phyloP scores from a whole-genome alignment of 2,329 filamentous ascomycete genomes.

The Chaetomiaceae sp. region DNA sequence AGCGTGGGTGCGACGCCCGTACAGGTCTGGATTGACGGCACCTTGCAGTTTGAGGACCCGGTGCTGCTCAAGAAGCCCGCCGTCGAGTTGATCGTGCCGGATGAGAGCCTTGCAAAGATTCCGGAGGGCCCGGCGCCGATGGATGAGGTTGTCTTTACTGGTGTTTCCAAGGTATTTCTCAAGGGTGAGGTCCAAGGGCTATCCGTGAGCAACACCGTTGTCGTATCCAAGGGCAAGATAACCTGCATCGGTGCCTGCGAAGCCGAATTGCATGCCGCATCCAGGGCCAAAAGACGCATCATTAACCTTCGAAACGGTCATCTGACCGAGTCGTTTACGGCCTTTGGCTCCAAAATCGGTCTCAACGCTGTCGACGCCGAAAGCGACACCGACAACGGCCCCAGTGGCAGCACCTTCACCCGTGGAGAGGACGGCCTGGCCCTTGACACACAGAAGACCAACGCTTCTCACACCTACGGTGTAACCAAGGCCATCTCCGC shows the following conservation, averaged over 20 bases:
- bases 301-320: conserved; percentile 55
- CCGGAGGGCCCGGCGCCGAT: conserved; percentile 37
- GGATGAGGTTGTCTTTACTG: conserved; percentile 49
- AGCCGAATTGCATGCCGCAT: conserved; percentile 37
- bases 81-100: conserved; percentile 35
- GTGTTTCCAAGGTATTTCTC: conserved; percentile 49
- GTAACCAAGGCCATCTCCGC: conserved; percentile 56
- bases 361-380: conserved; percentile 61
- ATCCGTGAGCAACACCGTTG: conserved; percentile 39
- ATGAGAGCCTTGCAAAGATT: conserved; percentile 38
- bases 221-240: conserved; percentile 49
- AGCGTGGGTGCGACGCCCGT: conserved; percentile 55
- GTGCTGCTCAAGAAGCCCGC: conserved; percentile 50
- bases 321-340: conserved; percentile 55
- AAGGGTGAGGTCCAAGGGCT: conserved; percentile 34
- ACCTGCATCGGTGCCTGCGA: conserved; percentile 52
- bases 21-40: conserved; percentile 61
- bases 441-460: conserved; percentile 52
- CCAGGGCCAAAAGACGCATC: conserved; percentile 24
- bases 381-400: conserved; percentile 48
- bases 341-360: conserved; percentile 56
- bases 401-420: conserved; percentile 44
- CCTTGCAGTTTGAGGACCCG: conserved; percentile 50
- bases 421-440: conserved; percentile 54
- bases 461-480: conserved; percentile 48